These are phyloP conservation scores for Paramecium pentaurelia DNA, from an alignment of 73 alveolate genomes.

Conservation along the genomic window DNA sequence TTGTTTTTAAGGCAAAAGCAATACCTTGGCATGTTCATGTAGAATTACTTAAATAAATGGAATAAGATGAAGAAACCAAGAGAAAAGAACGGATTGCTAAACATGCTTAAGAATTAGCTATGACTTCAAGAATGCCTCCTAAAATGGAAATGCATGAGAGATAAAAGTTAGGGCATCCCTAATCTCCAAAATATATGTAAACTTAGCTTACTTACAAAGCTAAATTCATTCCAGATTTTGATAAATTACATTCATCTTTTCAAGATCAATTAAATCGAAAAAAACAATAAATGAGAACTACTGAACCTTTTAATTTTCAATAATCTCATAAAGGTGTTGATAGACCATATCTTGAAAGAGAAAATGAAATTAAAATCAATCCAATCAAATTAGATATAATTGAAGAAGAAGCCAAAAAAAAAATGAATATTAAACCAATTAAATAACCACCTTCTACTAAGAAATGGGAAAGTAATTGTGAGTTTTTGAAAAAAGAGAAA, in stretches of 20 bases:
- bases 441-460: constrained; percentile 88
- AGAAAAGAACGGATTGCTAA: constrained; percentile 87
- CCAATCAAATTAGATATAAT: constrained; percentile 62
- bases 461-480: constrained; percentile 79
- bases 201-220: constrained; percentile 72
- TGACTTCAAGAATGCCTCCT: constrained; percentile 91
- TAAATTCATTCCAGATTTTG: constrained; percentile 94
- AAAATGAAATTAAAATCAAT: constrained; percentile 74
- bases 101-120: constrained; percentile 86
- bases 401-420: constrained; percentile 66
- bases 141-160: constrained; percentile 94
- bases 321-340: constrained; percentile 81
- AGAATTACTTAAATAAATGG: constrained; percentile 71
- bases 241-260: constrained; percentile 82
- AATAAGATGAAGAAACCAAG: constrained; percentile 63
- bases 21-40: constrained; percentile 82
- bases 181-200: constrained; percentile 65
- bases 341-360: constrained; percentile 80
- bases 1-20: constrained; percentile 89
- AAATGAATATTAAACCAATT: constrained; percentile 71
- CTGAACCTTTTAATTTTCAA: constrained; percentile 93
- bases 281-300: constrained; percentile 75
- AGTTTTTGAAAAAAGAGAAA: constrained; percentile 70
- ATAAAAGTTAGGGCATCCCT: constrained; percentile 62
- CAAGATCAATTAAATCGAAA: constrained; percentile 76